Percentiles rank a stretch among this genome's conserved stretches.
Conservation (phyloP, 2,329 filamentous ascomycete genomes). For the Plenodomus tracheiphilus region DNA sequence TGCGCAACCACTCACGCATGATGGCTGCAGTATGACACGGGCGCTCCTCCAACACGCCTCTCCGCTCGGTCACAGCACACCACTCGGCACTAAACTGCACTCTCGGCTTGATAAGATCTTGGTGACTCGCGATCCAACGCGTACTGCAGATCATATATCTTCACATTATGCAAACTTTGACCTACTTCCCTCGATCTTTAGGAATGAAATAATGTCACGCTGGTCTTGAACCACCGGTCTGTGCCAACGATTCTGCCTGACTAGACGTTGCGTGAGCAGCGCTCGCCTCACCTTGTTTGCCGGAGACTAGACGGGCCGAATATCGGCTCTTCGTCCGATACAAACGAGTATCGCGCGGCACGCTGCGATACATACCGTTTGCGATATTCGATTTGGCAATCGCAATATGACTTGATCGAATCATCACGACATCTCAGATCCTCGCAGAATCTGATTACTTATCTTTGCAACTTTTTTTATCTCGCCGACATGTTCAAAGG, state of each 20-base stretch:
- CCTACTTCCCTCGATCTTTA: neutral
- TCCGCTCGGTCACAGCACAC: slow-evolving; percentile 8
- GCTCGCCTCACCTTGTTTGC: neutral
- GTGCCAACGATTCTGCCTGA: neutral
- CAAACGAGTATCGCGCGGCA: neutral
- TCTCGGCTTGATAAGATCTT: neutral
- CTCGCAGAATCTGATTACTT: neutral
- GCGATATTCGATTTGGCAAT: neutral
- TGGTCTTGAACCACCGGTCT: neutral
- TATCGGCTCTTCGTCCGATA: neutral
- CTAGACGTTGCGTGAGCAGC: neutral
- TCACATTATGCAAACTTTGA: neutral
- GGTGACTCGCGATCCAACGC: neutral
- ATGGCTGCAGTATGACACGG: slow-evolving; percentile 11
- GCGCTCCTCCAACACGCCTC: slow-evolving; percentile 1
- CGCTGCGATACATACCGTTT: neutral
- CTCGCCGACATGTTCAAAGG: neutral
- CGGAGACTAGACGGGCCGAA: neutral
- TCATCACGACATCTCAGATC: neutral
- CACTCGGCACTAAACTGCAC: neutral
- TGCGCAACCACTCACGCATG: slow-evolving; percentile 5
- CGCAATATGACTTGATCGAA: neutral
- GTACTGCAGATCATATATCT: neutral
- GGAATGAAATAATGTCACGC: neutral
- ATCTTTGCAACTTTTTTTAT: neutral